Conservation (phyloP, 352 stramenopile species). For the Phytopythium litorale region DNA sequence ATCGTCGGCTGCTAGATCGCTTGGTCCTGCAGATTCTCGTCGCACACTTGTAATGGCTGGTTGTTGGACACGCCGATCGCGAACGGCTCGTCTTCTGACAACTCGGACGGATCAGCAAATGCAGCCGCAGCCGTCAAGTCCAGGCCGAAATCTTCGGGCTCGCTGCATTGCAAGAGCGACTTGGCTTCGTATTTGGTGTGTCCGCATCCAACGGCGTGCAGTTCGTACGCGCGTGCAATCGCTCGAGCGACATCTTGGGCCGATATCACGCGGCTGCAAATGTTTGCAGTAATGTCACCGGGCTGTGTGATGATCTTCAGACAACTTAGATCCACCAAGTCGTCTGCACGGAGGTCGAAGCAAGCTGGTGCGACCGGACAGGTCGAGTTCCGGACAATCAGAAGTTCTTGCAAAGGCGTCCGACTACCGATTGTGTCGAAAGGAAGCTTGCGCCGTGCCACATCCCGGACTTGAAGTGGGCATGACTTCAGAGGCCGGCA, state of each 20-base stretch:
- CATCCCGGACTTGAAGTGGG: constrained; percentile 58
- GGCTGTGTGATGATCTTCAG: neutral
- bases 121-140: neutral
- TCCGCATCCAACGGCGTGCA: constrained; percentile 11
- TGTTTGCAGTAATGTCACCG: neutral
- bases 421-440: constrained; percentile 61
- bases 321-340: neutral
- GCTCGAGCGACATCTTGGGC: constrained; percentile 41
- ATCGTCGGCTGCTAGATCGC: neutral
- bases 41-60: neutral
- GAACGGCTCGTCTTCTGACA: neutral
- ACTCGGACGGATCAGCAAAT: neutral
- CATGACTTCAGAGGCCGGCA: constrained; percentile 42
- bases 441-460: constrained; percentile 58
- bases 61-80: neutral
- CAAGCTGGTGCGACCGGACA: neutral
- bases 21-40: neutral
- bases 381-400: constrained; percentile 26
- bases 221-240: constrained; percentile 28
- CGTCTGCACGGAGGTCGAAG: neutral
- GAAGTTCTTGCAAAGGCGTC: constrained; percentile 30
- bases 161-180: constrained; percentile 4
- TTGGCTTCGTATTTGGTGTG: constrained; percentile 7
- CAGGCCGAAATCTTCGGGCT: constrained; percentile 21
- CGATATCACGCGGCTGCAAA: constrained; percentile 6